A percentile compares a stretch with the other conserved stretches of the same genome.
phyloP scores from a whole-genome alignment of 2,329 filamentous ascomycete species.

The Fusarium continuum region DNA sequence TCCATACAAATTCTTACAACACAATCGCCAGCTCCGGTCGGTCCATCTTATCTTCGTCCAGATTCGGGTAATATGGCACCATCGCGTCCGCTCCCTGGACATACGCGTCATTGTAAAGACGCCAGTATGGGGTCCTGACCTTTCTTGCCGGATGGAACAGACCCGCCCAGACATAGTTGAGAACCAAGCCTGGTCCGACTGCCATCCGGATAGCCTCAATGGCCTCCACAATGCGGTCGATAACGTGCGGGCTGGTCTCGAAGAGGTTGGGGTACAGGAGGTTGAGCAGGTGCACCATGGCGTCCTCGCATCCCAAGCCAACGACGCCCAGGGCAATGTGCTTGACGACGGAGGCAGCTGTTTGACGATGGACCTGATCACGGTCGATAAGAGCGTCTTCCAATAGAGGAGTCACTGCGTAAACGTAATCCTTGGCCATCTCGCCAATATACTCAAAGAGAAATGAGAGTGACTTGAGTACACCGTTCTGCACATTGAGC shows the following conservation, averaged over 20 bases:
- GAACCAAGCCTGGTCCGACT: conserved; percentile 87
- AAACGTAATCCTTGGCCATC: conserved; percentile 99
- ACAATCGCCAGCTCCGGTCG: conserved; percentile 85
- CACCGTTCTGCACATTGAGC: conserved; percentile 98
- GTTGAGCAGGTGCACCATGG: conserved; percentile 97
- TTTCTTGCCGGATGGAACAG: conserved; percentile 97
- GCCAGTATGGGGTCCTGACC: conserved; percentile 94
- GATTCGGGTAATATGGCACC: conserved; percentile 92
- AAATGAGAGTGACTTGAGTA: conserved; percentile 96
- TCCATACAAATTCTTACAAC: conserved; percentile 62
- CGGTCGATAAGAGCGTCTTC: conserved; percentile 98
- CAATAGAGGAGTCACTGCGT: conserved; percentile 92
- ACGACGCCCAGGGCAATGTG: conserved; percentile 98
- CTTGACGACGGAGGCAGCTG: conserved; percentile 95
- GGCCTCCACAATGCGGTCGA: conserved; percentile 96
- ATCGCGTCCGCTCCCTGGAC: conserved; percentile 93
- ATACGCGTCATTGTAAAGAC: conserved; percentile 96
- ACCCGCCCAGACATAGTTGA: conserved; percentile 99
- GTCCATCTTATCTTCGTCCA: conserved; percentile 82
- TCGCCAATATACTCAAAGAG: conserved; percentile 99
- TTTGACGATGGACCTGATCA: conserved; percentile 97
- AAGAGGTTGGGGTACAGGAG: conserved; percentile 96
- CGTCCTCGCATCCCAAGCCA: conserved; percentile 95
- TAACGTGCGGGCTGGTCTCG: conserved; percentile 97
- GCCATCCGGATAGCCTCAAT: conserved; percentile 96